Evolutionary conservation across 306 rosid genomes (phyloP), one percentile per base, ranked within the genome.

Genomic region (Abrus precatorius): DNA sequence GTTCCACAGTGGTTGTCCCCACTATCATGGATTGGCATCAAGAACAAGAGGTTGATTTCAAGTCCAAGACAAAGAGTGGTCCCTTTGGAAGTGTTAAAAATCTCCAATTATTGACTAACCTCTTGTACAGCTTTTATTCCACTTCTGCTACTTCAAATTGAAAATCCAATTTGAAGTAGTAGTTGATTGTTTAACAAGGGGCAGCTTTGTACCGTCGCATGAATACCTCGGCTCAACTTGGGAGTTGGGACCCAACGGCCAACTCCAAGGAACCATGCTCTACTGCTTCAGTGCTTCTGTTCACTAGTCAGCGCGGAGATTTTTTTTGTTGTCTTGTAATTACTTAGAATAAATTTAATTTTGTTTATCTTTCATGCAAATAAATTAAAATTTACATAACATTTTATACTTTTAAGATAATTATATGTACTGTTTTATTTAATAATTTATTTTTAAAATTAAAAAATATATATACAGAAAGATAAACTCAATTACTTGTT

Each of bases 11-110:
- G n/a, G 34, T 3, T 33, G 72, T 62, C 82, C 76, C 61, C 62
- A 27, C 65, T 34, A 30, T 13, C 5, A 54, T 29, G 75, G 49
- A 62, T 29, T 33, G 47, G 30, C n/a, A 53, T 34, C 62, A 83
- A 77, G 34, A 64, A 33, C 12, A 10, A 69, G 38, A 56, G 32
- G 48, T 63, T 63, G 69, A 33, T 61, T 32, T 34, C 9, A 61
- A 61, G 45, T 30, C 14, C 8, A 60, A 32, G 56, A 29, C 47
- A 32, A 20, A 13, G 30, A 8, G 74, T 59, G 73, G 74, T 79
- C 84, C 82, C 75, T 74, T 74, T 52, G 28, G 13, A 28, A 66
- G 63, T 45, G 34, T 67, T 59, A 6, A 64, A 64, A 63, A 29
- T 81, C 72, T 36, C 14, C 71, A 71, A 83, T 65, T 63, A 62